Evolutionary conservation across 2,329 filamentous ascomycete genomes (phyloP), one percentile per base, ranked within the genome.

Genomic region (Alternaria ethzedia): DNA sequence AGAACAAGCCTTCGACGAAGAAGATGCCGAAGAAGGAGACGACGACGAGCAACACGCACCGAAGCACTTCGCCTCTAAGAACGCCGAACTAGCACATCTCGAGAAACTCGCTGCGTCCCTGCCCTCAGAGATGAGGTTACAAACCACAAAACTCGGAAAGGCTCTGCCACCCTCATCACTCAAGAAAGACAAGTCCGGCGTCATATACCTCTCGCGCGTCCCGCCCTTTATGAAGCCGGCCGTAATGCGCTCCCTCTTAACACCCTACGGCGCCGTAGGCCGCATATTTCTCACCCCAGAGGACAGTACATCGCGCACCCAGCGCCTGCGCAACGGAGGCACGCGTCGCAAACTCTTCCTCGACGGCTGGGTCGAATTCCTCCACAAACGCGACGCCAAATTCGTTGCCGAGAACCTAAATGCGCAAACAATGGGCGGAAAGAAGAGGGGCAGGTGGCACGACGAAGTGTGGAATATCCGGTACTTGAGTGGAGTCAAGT

Each of bases 171-270:
- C 68, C 54, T 84, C 68, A 83, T 86, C 44, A 80, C 91, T 63
- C 84, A 86, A 45, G 88, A 90, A 76, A 89, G 91, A 81, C 70
- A 91, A 89, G 76, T 93, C 91, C 0, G 93, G 93, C 66, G 91
- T 96, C 12, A 85, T 96, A 64, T 96, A 96, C 81, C 85, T 96
- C 65, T 95, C 92, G 5, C 89, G 93, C 63, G 88, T 96, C 66
- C 93, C 93, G 5, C 93, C 93, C 0, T 96, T 94, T 80, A 96
- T 96, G 92, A 94, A 94, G 74, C 92, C 92, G 7, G 83, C 85
- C 55, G 94, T 94, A 75, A 84, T 96, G 44, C 89, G 91, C 68
- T 89, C 90, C 17, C 88, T 94, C 13, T 87, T 96, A 57, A 86
- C 89, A 65, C 90, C 90, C 10, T 93, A 93, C 80, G 93, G 93